phyloP scores from a whole-genome alignment of 331 rosid genomes.

The Cydonia oblonga region DNA sequence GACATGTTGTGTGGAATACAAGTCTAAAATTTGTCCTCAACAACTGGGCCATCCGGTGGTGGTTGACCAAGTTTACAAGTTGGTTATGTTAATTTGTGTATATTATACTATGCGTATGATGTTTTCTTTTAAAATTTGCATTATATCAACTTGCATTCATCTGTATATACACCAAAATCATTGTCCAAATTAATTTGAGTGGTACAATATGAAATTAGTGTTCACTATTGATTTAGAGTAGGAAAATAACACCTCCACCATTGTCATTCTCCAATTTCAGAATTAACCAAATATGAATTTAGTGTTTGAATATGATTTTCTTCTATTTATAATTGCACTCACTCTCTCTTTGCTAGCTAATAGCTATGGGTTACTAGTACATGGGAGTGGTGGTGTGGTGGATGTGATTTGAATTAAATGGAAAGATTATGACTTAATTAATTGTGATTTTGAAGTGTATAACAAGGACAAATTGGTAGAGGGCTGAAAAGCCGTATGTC shows the following conservation, averaged over 20 bases:
- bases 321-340: neutral
- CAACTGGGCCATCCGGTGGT: too few species aligned
- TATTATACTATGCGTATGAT: neutral
- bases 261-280: too few species aligned
- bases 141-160: neutral
- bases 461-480: neutral
- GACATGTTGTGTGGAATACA: too few species aligned
- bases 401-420: neutral
- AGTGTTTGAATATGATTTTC: slow-evolving; percentile 6
- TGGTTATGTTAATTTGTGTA: neutral
- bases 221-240: neutral
- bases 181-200: neutral
- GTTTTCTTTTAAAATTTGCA: neutral
- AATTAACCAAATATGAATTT: slow-evolving; percentile 1
- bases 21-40: too few species aligned
- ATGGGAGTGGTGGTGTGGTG: neutral
- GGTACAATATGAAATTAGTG: slow-evolving; percentile 1
- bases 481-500: neutral
- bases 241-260: slow-evolving; percentile 2
- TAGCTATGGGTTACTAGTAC: neutral
- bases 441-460: neutral
- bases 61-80: neutral
- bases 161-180: neutral
- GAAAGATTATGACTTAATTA: neutral
- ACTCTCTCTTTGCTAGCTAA: neutral